These are phyloP conservation scores for Rhypophila decipiens DNA, from an alignment of 495 filamentous ascomycete genomes.

Conservation along the genomic window DNA sequence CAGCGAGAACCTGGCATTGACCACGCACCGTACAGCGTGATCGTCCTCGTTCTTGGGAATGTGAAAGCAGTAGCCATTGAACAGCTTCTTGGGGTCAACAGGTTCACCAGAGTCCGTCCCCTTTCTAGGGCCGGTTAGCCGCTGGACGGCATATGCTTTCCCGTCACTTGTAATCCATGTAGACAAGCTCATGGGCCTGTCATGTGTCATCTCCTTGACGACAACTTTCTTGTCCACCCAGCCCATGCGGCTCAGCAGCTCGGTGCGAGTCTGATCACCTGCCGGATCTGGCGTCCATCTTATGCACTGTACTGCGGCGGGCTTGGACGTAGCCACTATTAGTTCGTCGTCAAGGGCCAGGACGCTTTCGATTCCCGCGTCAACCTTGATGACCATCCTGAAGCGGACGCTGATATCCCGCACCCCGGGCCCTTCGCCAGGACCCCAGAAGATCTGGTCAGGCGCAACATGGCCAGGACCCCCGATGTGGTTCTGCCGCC, in stretches of 20 bases:
- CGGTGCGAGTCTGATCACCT: slow-evolving; percentile 82
- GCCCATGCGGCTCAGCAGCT: slow-evolving; percentile 78
- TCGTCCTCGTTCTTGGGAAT: slow-evolving; percentile 52
- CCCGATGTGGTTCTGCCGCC: slow-evolving; percentile 65
- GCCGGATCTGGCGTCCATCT: slow-evolving; percentile 80
- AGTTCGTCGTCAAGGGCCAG: slow-evolving; percentile 90
- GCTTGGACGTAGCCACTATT: slow-evolving; percentile 87
- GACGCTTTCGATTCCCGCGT: slow-evolving; percentile 85
- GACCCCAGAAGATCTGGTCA: slow-evolving; percentile 51
- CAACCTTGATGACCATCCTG: slow-evolving; percentile 96
- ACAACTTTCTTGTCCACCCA: slow-evolving; percentile 73
- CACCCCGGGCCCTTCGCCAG: slow-evolving; percentile 72
- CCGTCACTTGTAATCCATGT: slow-evolving; percentile 92
- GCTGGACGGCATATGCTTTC: slow-evolving; percentile 86
- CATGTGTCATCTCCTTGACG: slow-evolving; percentile 85
- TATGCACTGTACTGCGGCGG: slow-evolving; percentile 92
- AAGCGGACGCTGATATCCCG: slow-evolving; percentile 84
- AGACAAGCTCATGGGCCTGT: slow-evolving; percentile 93
- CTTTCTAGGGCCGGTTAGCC: slow-evolving; percentile 28
- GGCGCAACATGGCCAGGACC: slow-evolving; percentile 47
- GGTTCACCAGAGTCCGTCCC: slow-evolving; percentile 20
- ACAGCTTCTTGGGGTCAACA: slow-evolving; percentile 56
- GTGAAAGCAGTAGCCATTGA: slow-evolving; percentile 89
- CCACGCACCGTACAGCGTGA: slow-evolving; percentile 64
- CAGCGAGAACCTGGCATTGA: slow-evolving; percentile 91